Evolutionary conservation across 2,329 filamentous ascomycete species (phyloP), one percentile per base, ranked within the genome.

Genomic region (Cercospora citrullina): DNA sequence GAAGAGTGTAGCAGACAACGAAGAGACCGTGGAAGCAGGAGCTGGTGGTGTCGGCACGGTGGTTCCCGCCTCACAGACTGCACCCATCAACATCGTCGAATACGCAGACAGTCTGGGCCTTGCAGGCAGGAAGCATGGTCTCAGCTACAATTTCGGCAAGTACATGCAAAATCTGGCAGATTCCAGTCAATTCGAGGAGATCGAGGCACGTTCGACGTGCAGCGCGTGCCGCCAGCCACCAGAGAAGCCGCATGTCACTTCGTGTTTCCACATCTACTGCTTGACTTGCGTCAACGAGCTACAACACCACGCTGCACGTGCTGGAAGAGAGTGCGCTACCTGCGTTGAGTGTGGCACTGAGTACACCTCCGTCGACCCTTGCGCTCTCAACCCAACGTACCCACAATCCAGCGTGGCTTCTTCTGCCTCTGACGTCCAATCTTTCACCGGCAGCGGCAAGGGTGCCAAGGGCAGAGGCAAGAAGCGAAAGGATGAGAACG

Each of bases 221-320:
- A 71, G 74, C 2, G 69, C 72, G 0, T 89, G 87, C 75, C 69
- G 73, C 2, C 71, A 73, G 23, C 60, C 75, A 0, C 84, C 84
- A 0, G 71, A 75, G 0, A 70, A 80, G 0, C 79, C 84, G 0
- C 75, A 80, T 9, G 77, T 85, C 31, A 86, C 85, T 0, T 76
- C 80, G 4, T 90, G 87, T 72, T 77, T 80, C 16, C 87, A 90
- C 68, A 75, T 88, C 5, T 87, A 86, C 70, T 90, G 87, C 75
- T 65, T 74, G 1, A 74, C 77, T 0, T 89, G 87, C 70, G 77
- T 86, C 7, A 63, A 73, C 2, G 71, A 74, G 2, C 66, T 80
- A 51, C 69, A 74, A 55, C n/a, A 77, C 0, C 60, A 75, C 3
- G 77, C 77, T 18, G 77, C 75, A 36, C 69, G 70, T 5, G 68